Evolutionary conservation across 2,329 filamentous ascomycete species (phyloP).

Genomic region (Diplodia scrobiculata): DNA sequence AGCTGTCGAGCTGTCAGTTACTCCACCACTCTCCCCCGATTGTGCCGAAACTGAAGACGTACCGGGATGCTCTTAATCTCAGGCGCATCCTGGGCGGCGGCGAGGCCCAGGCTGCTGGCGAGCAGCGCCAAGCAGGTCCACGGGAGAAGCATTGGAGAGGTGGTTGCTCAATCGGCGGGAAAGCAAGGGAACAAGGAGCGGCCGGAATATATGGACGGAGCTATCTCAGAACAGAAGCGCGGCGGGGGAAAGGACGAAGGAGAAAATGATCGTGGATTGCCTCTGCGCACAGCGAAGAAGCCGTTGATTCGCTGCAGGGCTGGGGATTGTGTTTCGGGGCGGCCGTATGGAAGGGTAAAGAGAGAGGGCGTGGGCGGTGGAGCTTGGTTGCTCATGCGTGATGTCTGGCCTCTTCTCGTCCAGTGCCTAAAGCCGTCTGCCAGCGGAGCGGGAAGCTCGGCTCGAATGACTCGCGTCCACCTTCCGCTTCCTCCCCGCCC

Average conservation of each 20-base stretch:
- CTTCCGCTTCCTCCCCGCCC: background rate
- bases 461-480: slow-evolving; percentile 1
- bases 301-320: slow-evolving; percentile 10
- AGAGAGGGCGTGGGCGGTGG: slow-evolving; percentile 11
- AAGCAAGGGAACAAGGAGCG: slow-evolving; percentile 26
- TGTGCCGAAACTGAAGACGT: slow-evolving; percentile 42
- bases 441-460: slow-evolving; percentile 16
- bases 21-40: background rate
- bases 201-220: slow-evolving; percentile 17
- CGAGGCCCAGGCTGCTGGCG: slow-evolving; percentile 43
- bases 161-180: background rate
- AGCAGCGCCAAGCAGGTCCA: slow-evolving; percentile 45
- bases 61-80: slow-evolving; percentile 68
- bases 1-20: slow-evolving; percentile 56
- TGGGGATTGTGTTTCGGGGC: background rate
- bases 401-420: slow-evolving; percentile 29
- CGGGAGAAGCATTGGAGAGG: slow-evolving; percentile 40
- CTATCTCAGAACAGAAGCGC: background rate
- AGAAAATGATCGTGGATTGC: slow-evolving; percentile 3
- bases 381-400: slow-evolving; percentile 20
- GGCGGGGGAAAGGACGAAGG: background rate
- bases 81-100: slow-evolving; percentile 38
- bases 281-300: slow-evolving; percentile 24
- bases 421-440: slow-evolving; percentile 9
- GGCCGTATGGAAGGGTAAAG: slow-evolving; percentile 1